Evolutionary conservation across 148 eudicot species (phyloP).

Genomic region (Chenopodium berlandieri): DNA sequence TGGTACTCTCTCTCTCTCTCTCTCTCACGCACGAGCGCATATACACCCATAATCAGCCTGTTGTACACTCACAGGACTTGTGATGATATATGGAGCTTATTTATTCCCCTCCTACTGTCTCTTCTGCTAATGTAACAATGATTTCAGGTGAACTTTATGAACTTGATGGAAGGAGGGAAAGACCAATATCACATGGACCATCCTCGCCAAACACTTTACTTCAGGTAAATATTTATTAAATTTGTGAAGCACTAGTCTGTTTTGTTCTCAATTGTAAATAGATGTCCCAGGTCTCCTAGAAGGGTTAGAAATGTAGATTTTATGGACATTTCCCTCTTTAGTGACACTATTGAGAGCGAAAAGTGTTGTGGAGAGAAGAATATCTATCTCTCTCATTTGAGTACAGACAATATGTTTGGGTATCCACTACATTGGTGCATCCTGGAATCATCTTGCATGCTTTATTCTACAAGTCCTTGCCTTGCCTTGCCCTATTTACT

Average conservation of each 20-base stretch:
- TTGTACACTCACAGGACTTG: not conserved
- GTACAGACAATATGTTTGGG: not conserved
- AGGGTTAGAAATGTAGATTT: not conserved
- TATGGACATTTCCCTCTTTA: not conserved
- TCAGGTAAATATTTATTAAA: conserved; percentile 42
- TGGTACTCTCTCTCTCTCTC: conserved; percentile 41
- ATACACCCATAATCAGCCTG: not conserved
- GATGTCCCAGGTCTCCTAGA: not conserved
- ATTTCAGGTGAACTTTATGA: conserved; percentile 79
- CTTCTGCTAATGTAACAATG: not conserved
- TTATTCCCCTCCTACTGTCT: not conserved
- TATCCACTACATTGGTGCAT: not conserved
- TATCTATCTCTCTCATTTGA: not conserved
- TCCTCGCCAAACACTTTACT: conserved; percentile 69
- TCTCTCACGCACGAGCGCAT: not conserved
- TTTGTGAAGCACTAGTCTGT: not conserved
- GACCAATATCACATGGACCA: conserved; percentile 77
- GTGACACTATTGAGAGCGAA: not conserved
- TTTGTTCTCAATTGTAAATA: not conserved
- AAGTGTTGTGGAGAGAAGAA: not conserved
- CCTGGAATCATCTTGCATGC: not conserved
- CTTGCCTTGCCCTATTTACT: not conserved
- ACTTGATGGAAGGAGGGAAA: conserved; percentile 88
- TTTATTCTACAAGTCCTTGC: too few relatives aligned
- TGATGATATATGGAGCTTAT: too few relatives aligned